Evolutionary conservation across 768 basidiomycete species (phyloP).

Genomic region (Mycena floridula): DNA sequence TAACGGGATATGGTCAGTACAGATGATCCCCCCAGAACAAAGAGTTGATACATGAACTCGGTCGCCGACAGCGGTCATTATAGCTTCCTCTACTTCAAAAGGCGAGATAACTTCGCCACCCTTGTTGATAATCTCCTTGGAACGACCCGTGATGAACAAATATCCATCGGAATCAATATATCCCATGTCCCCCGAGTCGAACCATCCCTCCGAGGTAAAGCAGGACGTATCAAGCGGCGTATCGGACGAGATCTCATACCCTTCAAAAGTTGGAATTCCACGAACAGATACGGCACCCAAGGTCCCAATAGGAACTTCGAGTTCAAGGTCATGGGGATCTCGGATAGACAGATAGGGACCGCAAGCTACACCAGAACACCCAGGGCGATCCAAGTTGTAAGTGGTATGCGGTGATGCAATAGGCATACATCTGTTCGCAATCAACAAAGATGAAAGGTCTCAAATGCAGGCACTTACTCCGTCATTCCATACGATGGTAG

Average conservation of each 20-base stretch:
- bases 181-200: constrained; percentile 42
- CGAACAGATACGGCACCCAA: constrained; percentile 49
- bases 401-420: constrained; percentile 36
- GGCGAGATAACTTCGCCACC: constrained; percentile 58
- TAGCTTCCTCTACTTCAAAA: constrained; percentile 53
- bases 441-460: neutral
- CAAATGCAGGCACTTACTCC: constrained; percentile 23
- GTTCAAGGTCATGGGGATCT: constrained; percentile 26
- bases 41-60: constrained; percentile 26
- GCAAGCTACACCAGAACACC: constrained; percentile 40
- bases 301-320: constrained; percentile 27
- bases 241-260: constrained; percentile 41
- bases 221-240: constrained; percentile 37
- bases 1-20: constrained; percentile 11
- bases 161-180: constrained; percentile 42
- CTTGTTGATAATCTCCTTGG: constrained; percentile 55
- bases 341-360: constrained; percentile 40
- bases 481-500: constrained; percentile 58
- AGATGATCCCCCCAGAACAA: neutral
- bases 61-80: constrained; percentile 34
- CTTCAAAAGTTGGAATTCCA: constrained; percentile 45
- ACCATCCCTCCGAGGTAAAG: constrained; percentile 46
- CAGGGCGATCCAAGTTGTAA: constrained; percentile 41
- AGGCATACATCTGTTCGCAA: constrained; percentile 35
- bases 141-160: constrained; percentile 47